phyloP scores from a whole-genome alignment of 805 yeast species.

The Candida khao-thaluensis region DNA sequence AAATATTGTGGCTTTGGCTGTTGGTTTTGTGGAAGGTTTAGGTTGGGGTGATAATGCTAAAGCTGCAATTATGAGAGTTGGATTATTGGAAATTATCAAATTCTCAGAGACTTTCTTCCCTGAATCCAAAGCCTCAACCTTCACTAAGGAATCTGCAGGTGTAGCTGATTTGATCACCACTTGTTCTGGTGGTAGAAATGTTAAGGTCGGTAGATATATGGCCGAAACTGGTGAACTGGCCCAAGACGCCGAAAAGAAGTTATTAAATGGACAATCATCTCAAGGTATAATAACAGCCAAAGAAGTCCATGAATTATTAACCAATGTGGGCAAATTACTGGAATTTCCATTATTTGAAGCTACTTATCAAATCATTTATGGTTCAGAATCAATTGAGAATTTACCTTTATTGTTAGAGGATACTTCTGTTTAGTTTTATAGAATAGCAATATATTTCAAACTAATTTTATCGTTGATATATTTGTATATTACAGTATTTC shows the following conservation, averaged over 20 bases:
- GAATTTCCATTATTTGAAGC: conserved; percentile 49
- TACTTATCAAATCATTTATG: conserved; percentile 43
- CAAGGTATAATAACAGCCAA: conserved; percentile 48
- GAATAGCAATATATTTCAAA: conserved; percentile 1
- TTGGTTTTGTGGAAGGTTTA: conserved; percentile 47
- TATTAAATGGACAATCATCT: conserved; percentile 47
- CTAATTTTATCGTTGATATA: too few species aligned
- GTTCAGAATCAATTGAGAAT: conserved; percentile 39
- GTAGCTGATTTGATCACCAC: conserved; percentile 50
- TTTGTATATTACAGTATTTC: too few species aligned
- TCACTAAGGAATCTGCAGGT: conserved; percentile 47
- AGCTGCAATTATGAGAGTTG: conserved; percentile 48
- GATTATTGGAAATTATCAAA: conserved; percentile 42
- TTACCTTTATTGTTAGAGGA: conserved; percentile 41
- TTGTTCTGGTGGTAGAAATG: conserved; percentile 49
- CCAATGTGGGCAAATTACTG: conserved; percentile 28
- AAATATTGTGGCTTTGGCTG: conserved; percentile 46
- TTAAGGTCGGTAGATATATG: conserved; percentile 47
- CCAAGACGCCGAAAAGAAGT: conserved; percentile 41
- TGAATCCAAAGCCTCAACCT: conserved; percentile 35
- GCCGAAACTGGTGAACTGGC: conserved; percentile 42
- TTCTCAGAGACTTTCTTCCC: conserved; percentile 58
- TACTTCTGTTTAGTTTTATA: conserved; percentile 6
- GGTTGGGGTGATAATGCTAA: conserved; percentile 53
- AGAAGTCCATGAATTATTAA: conserved; percentile 47